A percentile compares a stretch with the other conserved stretches of the same genome.
Evolutionary conservation across 345 rosid genomes (phyloP).

Genomic region (Rhizophora apiculata): DNA sequence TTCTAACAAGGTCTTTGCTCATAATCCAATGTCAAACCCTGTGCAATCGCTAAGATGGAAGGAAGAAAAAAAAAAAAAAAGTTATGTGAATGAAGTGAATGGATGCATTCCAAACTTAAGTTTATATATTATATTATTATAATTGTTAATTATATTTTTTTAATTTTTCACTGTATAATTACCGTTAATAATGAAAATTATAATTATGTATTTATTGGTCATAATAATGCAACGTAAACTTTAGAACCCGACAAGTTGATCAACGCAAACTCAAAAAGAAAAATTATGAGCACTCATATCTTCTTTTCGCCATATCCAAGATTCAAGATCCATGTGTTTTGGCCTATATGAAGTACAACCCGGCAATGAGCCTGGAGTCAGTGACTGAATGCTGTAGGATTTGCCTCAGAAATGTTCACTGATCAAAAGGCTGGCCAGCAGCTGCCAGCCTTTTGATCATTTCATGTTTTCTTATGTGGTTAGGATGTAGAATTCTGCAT

Average conservation of each 20-base stretch:
- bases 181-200: too few species aligned
- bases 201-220: too few species aligned
- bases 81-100: too few species aligned
- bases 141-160: too few species aligned
- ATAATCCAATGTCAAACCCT: too few species aligned
- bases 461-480: neutral
- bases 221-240: too few species aligned
- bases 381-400: conserved; percentile 5
- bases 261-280: neutral
- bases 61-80: neutral
- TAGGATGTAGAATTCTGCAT: neutral
- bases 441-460: conserved; percentile 1
- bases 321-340: neutral
- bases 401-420: conserved; percentile 15
- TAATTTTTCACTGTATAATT: too few species aligned
- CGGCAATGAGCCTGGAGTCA: neutral
- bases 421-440: conserved; percentile 7
- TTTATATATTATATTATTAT: too few species aligned
- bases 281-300: neutral
- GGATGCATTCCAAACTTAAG: too few species aligned
- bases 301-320: neutral
- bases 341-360: conserved; percentile 3
- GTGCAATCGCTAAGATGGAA: neutral
- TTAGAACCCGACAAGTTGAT: neutral
- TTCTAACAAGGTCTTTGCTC: neutral